These are phyloP conservation scores for Nyctanthes arbortristis DNA, from an alignment of 257 asterid species.

Conservation along the genomic window DNA sequence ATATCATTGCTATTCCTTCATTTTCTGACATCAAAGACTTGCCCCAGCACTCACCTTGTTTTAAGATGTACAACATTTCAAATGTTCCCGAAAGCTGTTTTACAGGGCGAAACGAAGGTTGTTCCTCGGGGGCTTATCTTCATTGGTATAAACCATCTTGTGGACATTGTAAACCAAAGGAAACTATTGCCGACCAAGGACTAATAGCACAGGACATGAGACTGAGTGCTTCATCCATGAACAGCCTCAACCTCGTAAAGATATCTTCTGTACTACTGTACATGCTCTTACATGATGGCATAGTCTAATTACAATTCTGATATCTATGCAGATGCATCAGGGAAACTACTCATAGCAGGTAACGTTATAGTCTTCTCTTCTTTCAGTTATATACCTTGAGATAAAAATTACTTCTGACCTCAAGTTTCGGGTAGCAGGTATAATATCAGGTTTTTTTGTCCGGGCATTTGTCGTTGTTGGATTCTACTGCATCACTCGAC, in stretches of 20 bases:
- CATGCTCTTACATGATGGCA: too few relatives aligned
- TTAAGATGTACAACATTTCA: constrained; percentile 37
- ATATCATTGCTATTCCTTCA: constrained; percentile 22
- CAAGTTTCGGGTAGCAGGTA: too few relatives aligned
- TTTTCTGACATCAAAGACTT: constrained; percentile 10
- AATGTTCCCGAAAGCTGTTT: constrained; percentile 24
- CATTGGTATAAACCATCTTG: constrained; percentile 34
- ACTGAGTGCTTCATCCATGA: constrained; percentile 28
- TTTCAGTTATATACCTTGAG: too few relatives aligned
- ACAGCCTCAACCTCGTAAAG: constrained; percentile 9
- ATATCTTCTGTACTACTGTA: not conserved
- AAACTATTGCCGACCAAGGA: constrained; percentile 25
- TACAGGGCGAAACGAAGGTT: constrained; percentile 11
- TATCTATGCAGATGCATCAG: not conserved
- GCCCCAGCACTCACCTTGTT: constrained; percentile 35
- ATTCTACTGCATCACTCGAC: not conserved
- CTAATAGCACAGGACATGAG: constrained; percentile 15
- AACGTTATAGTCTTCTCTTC: too few relatives aligned
- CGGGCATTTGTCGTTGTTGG: not conserved
- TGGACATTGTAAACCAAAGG: constrained; percentile 32
- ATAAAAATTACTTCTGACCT: too few relatives aligned
- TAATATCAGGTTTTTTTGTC: not conserved
- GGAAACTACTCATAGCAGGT: not conserved
- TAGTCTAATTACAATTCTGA: not conserved
- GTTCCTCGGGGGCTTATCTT: constrained; percentile 22